These are phyloP conservation scores for Perkinsus olseni DNA, from an alignment of 169 alveolate species.

Conservation along the genomic window DNA sequence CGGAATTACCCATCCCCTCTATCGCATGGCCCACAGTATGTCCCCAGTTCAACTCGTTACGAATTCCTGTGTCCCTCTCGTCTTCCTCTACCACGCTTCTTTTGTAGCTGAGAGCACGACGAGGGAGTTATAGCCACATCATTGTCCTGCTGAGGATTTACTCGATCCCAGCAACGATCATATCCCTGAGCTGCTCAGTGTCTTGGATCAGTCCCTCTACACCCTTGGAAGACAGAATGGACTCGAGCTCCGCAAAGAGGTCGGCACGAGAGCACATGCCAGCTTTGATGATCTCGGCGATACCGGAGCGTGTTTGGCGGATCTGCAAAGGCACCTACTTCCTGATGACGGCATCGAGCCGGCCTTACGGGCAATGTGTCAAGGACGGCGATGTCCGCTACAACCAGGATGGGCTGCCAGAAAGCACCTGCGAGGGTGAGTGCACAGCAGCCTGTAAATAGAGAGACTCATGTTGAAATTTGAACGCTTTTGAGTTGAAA, in stretches of 20 bases:
- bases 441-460: background rate
- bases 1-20: slow-evolving; percentile 17
- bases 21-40: slow-evolving; percentile 51
- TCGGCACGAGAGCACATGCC: slow-evolving; percentile 4
- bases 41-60: slow-evolving; percentile 43
- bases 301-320: background rate
- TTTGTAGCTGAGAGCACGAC: background rate
- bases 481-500: too few relatives aligned
- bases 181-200: background rate
- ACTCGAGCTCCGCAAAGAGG: slow-evolving; percentile 2
- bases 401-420: slow-evolving; percentile 32
- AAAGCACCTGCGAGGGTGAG: slow-evolving; percentile 35
- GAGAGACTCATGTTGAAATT: background rate
- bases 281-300: slow-evolving; percentile 8
- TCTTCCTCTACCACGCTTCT: slow-evolving; percentile 20
- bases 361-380: slow-evolving; percentile 16
- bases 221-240: background rate
- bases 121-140: background rate
- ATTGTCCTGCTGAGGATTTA: background rate
- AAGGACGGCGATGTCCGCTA: slow-evolving; percentile 20
- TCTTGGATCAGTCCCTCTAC: background rate
- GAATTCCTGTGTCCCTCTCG: slow-evolving; percentile 16
- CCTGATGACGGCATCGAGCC: background rate
- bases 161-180: slow-evolving; percentile 9
- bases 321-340: background rate